Conservation (phyloP, 169 alveolate genomes). For the Plasmodium sp. region DNA sequence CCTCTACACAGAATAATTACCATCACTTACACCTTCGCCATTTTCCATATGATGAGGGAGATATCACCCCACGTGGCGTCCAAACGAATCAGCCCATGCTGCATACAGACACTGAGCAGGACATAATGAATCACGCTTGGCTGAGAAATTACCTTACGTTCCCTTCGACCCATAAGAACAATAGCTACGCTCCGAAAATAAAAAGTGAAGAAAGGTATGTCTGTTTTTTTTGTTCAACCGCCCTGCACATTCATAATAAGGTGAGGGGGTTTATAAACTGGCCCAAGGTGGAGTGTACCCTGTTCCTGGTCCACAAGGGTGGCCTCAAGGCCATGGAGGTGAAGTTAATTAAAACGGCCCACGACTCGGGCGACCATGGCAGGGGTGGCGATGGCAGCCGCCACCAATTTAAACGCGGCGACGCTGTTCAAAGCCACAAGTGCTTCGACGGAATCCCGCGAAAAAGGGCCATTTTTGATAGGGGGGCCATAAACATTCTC, state of each 20-base stretch:
- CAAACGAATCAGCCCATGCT: background rate
- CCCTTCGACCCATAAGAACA: background rate
- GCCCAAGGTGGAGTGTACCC: conserved; percentile 66
- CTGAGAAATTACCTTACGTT: background rate
- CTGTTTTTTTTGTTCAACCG: conserved; percentile 51
- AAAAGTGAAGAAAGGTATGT: conserved; percentile 56
- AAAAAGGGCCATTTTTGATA: conserved; percentile 14
- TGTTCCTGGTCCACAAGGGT: conserved; percentile 25
- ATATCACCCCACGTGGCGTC: background rate
- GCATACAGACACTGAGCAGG: background rate
- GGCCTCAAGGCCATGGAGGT: conserved; percentile 9
- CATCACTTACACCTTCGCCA: background rate
- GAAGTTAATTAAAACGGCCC: conserved; percentile 49
- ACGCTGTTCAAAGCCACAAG: background rate
- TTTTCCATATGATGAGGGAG: background rate
- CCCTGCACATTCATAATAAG: conserved; percentile 46
- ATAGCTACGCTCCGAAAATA: conserved; percentile 42
- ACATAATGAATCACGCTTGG: background rate
- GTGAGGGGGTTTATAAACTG: conserved; percentile 60
- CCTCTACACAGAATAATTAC: background rate
- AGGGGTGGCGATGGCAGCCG: background rate
- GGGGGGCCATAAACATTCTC: conserved; percentile 15
- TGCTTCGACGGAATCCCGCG: conserved; percentile 59
- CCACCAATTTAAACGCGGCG: background rate
- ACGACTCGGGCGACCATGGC: background rate